Evolutionary conservation across 75 land plant species (phyloP), one percentile per base, ranked within the genome.

Genomic region (Pinus albicaulis): DNA sequence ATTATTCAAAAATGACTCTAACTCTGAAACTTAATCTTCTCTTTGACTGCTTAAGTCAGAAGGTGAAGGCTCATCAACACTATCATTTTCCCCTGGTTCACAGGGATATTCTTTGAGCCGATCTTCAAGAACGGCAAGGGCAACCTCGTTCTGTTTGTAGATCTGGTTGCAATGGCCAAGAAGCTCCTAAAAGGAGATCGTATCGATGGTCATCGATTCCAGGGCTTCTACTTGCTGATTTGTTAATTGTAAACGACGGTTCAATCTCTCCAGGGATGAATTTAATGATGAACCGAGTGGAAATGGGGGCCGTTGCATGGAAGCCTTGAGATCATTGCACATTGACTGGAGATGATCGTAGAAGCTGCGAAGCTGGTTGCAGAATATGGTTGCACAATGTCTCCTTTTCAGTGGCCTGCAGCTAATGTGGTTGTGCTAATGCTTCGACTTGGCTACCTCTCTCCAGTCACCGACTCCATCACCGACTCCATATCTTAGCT

Each of bases 161-260:
- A 90, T 78, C 53, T 88, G 88, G 56, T 73, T 83, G 82, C 89
- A 89, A 80, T 90, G 85, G n/a, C 89, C 94, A 10, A 94, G 80
- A 12, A 94, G 89, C 86, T 94, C 94, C 76, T 92, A 86, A 76
- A 94, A 94, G 3, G 94, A 92, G 20, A 88, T 85, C 3, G 92
- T 91, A n/a, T 79, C 89, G 41, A 79, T 80, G 12, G 90, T 82
- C 89, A 89, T 91, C 5, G 86, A 84, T 44, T 91, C 87, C 55
- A 93, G 80, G 56, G 77, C 38, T 61, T 92, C 79, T 16, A 94
- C 80, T 31, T 92, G 87, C 25, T 55, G 26, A 68, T 36, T 75
- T 3, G 83, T 76, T 17, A 82, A 75, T 44, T 89, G 71, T 5
- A 86, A 78, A 0, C 89, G 82, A 57, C 84, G 75, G 28, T 81